Evolutionary conservation across 2,329 filamentous ascomycete genomes (phyloP), one percentile per base, ranked within the genome.

Genomic region (Aspergillus neotritici): DNA sequence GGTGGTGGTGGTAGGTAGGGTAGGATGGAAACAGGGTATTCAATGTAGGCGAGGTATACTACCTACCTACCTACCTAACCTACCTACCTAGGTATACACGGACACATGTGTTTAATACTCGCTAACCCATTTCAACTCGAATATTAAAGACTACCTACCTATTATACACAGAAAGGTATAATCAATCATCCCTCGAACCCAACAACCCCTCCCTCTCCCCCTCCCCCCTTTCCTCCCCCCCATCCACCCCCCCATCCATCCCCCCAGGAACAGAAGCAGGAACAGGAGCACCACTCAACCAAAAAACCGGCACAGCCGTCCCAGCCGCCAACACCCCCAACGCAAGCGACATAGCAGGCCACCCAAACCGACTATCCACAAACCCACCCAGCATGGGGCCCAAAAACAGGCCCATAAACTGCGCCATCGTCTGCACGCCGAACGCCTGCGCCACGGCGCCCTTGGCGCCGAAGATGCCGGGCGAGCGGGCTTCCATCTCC

Each of bases 381-480:
- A 66, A 55, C 1, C 80, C 80, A 6, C 73, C 75, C 38, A 79
- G 58, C 11, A 82, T 56, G 0, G 82, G 82, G 0, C 82, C 82
- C 5, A 82, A 41, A 0, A 79, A 76, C 40, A 84, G 62, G 0
- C 82, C 82, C 0, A 69, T 63, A 46, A 75, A 77, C 58, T 81
- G 84, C 1, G 79, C 71, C 69, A 83, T 74, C n/a, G 74, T 79
- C 52, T 79, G 82, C 46, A 84, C 65, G 3, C 77, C 80, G 57
- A 83, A 85, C 0, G 84, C 67, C 60, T 84, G 82, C 2, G 80
- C 80, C 55, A 83, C 83, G 0, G 80, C 80, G 0, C 55, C 54
- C 9, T 53, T 48, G 10, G 48, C 41, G 6, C 81, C 44, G 77
- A 84, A 58, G 84, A 94, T 64, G 82, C 87, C 31, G 76, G 76